Evolutionary conservation across 73 alveolate species (phyloP).

Genomic region (Stentor roeselii): DNA sequence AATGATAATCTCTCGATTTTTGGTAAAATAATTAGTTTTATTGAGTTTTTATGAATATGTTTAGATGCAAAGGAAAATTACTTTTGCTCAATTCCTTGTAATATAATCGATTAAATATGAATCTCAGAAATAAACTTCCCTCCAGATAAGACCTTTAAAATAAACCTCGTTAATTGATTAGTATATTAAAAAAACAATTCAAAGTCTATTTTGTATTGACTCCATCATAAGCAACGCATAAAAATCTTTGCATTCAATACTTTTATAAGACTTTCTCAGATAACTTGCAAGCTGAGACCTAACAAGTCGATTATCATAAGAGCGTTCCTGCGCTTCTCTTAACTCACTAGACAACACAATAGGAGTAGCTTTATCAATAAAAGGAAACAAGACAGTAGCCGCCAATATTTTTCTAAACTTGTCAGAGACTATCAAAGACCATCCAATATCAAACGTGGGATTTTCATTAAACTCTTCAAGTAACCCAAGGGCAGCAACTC

Average conservation of each 20-base stretch:
- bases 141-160: no score
- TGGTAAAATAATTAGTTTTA: no score
- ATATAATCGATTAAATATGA: no score
- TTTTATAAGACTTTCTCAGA: not conserved
- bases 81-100: no score
- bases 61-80: no score
- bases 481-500: not conserved
- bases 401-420: not conserved
- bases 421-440: not conserved
- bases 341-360: not conserved
- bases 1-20: no score
- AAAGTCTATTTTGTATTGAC: not conserved
- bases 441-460: not conserved
- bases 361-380: not conserved
- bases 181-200: no score
- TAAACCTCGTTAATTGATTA: no score
- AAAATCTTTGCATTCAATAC: not conserved
- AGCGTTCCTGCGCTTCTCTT: not conserved
- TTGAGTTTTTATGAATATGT: no score
- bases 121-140: no score
- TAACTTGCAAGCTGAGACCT: not conserved
- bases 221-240: not conserved
- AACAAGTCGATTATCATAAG: not conserved
- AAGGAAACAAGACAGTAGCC: conserved; percentile 5
- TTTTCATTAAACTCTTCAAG: conserved; percentile 11